Evolutionary conservation across 495 filamentous ascomycete species (phyloP).

Genomic region (Penicillium fimorum): DNA sequence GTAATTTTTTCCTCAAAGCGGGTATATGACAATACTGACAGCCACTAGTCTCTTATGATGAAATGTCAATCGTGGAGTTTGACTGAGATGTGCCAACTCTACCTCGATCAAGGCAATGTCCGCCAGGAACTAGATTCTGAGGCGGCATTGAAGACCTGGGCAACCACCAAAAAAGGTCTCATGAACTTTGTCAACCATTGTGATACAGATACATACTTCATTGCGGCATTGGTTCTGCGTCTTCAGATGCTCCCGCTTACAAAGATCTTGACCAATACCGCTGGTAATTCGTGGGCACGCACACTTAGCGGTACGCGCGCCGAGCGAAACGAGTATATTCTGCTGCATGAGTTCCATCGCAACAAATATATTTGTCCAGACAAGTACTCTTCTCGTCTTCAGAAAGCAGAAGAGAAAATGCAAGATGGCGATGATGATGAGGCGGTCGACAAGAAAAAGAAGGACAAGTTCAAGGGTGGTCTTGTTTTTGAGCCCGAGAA

Average conservation of each 20-base stretch:
- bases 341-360: slow-evolving; percentile 90
- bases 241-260: slow-evolving; percentile 91
- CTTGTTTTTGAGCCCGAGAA: slow-evolving; percentile 97
- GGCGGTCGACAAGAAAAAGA: slow-evolving; percentile 91
- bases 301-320: slow-evolving; percentile 93
- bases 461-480: slow-evolving; percentile 98
- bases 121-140: slow-evolving; percentile 87
- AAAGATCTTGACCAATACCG: slow-evolving; percentile 93
- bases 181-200: slow-evolving; percentile 92
- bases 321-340: slow-evolving; percentile 98
- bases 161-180: slow-evolving; percentile 74
- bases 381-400: slow-evolving; percentile 72
- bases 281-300: slow-evolving; percentile 97
- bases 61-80: slow-evolving; percentile 98
- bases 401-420: slow-evolving; percentile 64
- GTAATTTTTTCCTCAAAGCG: slow-evolving; percentile 29
- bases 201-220: slow-evolving; percentile 93
- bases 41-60: slow-evolving; percentile 73
- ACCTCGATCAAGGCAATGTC: slow-evolving; percentile 65
- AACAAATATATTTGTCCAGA: slow-evolving; percentile 98
- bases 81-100: slow-evolving; percentile 93
- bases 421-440: slow-evolving; percentile 67
- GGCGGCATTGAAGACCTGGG: slow-evolving; percentile 83
- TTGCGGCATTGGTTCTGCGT: slow-evolving; percentile 81
- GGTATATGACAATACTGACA: slow-evolving; percentile 28